Evolutionary conservation across 129 eudicot species (phyloP), one percentile per base, ranked within the genome.

Genomic region (Rutidosis leptorrhynchoides): DNA sequence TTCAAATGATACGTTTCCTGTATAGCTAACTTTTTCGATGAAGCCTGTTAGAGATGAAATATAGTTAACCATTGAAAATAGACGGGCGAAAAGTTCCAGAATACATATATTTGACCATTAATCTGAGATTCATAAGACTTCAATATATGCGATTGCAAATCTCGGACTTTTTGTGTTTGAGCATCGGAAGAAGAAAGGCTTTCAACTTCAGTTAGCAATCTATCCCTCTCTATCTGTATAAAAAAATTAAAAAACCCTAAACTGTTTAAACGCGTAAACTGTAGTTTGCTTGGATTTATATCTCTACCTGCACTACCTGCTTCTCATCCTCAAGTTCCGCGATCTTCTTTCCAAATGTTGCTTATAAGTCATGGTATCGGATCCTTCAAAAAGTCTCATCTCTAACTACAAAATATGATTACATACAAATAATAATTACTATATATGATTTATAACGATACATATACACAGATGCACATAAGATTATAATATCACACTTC

Each of bases 271-370:
- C 25, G 12, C 66, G 30, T 46, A 33, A 71, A 26, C 33, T 35
- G 53, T 66, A 35, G 64, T 61, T 68, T 9, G 43, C 42, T 8
- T 23, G 45, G 62, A 48, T n/a, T 56, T 59, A 14, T 40, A 28
- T 35, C 64, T n/a, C 45, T 54, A 92, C 98, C 98, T 92, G 99
- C 62, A 89, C 99, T 58, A 82, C 79, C 72, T 86, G 87, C 83
- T 94, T 94, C 72, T 94, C 97, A 56, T 94, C 95, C 75, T 94
- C 99, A 73, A 94, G 97, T 73, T 94, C 99, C 83, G 78, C 65
- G 26, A 94, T 45, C 62, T 94, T 94, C 90, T 84, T 94, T 74
- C 99, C 99, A 51, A 94, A 76, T 94, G 99, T 77, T 89, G 99
- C 81, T 94, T 94, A 57, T 89, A 95, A 68, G 97, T 78, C 79